Conservation (phyloP, 2,329 filamentous ascomycete species). For the Aspergillus ochraceus region DNA sequence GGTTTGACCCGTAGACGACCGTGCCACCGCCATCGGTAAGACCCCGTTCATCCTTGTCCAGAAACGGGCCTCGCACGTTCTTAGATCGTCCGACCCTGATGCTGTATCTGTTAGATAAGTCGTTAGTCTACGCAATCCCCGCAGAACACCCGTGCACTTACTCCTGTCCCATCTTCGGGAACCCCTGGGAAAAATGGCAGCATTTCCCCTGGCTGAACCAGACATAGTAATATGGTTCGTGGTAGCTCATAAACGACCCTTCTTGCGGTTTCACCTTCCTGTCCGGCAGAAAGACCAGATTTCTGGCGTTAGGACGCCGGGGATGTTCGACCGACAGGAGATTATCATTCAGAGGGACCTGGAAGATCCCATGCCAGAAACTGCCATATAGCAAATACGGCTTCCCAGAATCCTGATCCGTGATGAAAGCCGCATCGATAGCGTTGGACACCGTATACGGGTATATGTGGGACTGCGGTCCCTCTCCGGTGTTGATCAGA, state of each 20-base stretch:
- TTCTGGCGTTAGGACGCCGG: slow-evolving; percentile 22
- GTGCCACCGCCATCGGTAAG: slow-evolving; percentile 36
- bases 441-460: slow-evolving; percentile 39
- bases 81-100: slow-evolving; percentile 39
- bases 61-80: slow-evolving; percentile 34
- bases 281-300: slow-evolving; percentile 28
- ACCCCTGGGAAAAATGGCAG: slow-evolving; percentile 29
- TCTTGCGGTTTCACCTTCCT: slow-evolving; percentile 28
- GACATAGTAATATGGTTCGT: slow-evolving; percentile 37
- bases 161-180: slow-evolving; percentile 32
- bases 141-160: slow-evolving; percentile 19
- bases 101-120: slow-evolving; percentile 24
- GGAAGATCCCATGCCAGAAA: slow-evolving; percentile 38
- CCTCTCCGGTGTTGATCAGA: slow-evolving; percentile 32
- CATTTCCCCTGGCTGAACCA: slow-evolving; percentile 44
- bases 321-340: slow-evolving; percentile 29
- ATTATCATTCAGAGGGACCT: slow-evolving; percentile 33
- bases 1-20: slow-evolving; percentile 39
- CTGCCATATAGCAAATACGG: slow-evolving; percentile 37
- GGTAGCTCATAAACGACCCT: slow-evolving; percentile 38
- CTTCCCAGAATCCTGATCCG: slow-evolving; percentile 23
- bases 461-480: slow-evolving; percentile 23
- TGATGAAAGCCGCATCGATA: slow-evolving; percentile 36
- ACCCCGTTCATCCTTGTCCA: slow-evolving; percentile 28
- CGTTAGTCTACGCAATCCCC: background rate